Evolutionary conservation across 2,329 filamentous ascomycete species (phyloP), one percentile per base, ranked within the genome.

Genomic region (Pezicula radicicola): DNA sequence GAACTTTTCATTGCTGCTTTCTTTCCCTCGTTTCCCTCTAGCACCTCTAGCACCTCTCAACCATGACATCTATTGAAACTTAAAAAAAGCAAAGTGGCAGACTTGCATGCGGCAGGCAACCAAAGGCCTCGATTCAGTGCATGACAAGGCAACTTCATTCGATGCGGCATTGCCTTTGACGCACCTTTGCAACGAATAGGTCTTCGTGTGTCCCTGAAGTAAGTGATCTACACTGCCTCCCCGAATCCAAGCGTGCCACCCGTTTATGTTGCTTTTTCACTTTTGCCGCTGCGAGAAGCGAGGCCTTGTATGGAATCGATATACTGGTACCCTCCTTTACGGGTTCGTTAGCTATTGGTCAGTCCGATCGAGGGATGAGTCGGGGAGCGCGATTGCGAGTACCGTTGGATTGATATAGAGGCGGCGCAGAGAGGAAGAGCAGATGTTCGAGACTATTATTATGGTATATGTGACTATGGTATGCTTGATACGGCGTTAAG

Each of bases 161-260:
- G 43, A 42, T 25, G 21, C 43, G 30, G 16, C 50, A 21, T 19
- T 12, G 25, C 19, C n/a, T 13, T 6, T 25, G 49, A 44, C 27
- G 46, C 51, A 51, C 52, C 56, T 45, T 54, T 56, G 45, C 45
- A 53, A 42, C 58, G 56, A 59, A 59, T 59, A 48, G 48, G 48
- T 57, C 40, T 25, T 50, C 33, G 30, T 10, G 37, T 21, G 59
- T 63, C 53, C 59, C 56, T 60, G 60, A 49, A 51, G 47, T 48
- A 39, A 44, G 47, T 52, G 59, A 61, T 58, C 59, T 55, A 44
- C 59, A 56, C 50, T 39, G 51, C 52, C 46, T 45, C 43, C 18
- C 37, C 36, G 28, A 12, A 5, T 21, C 47, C n/a, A 19, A 21
- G 15, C 40, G 25, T 28, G 37, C 37, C 19, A 21, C 37, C 19